These are phyloP conservation scores for Colletotrichum spinosum DNA, from an alignment of 2,329 filamentous ascomycete genomes.

Conservation along the genomic window DNA sequence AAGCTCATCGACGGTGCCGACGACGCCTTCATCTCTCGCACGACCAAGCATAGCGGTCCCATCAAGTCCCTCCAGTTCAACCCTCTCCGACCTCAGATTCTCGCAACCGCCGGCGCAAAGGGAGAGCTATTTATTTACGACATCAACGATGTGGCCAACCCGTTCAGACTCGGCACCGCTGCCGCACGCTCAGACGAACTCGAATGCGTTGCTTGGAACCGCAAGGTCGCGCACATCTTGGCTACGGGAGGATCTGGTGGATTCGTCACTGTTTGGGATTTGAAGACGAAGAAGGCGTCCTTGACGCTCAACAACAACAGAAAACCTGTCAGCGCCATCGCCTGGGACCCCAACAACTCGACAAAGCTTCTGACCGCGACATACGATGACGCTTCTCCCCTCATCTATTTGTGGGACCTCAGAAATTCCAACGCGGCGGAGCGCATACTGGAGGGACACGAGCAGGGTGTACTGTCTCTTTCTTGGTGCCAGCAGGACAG, in stretches of 20 bases:
- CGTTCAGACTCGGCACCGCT: slow-evolving; percentile 88
- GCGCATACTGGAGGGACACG: slow-evolving; percentile 88
- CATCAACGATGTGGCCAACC: slow-evolving; percentile 87
- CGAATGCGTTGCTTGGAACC: slow-evolving; percentile 98
- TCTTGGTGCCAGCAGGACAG: slow-evolving; percentile 96
- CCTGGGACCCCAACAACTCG: slow-evolving; percentile 95
- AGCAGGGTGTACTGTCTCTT: slow-evolving; percentile 91
- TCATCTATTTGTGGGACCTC: slow-evolving; percentile 94
- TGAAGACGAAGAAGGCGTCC: slow-evolving; percentile 97
- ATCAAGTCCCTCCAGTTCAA: slow-evolving; percentile 98
- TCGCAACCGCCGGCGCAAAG: slow-evolving; percentile 93
- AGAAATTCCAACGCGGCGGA: slow-evolving; percentile 97
- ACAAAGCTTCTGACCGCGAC: slow-evolving; percentile 95
- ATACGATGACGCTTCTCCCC: slow-evolving; percentile 86
- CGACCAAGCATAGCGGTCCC: slow-evolving; percentile 89
- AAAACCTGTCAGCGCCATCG: slow-evolving; percentile 93
- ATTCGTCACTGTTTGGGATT: slow-evolving; percentile 98
- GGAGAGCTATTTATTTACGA: slow-evolving; percentile 98
- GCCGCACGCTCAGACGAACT: slow-evolving; percentile 94
- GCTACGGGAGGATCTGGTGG: slow-evolving; percentile 93
- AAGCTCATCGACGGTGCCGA: slow-evolving; percentile 68
- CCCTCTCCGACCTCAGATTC: slow-evolving; percentile 87
- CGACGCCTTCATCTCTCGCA: slow-evolving; percentile 87
- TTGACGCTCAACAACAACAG: slow-evolving; percentile 95
- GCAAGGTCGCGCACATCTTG: slow-evolving; percentile 95